Base-by-base conservation (phyloP, 1,139 yeast genomes). In the Candida pseudoviswanathii region DNA sequence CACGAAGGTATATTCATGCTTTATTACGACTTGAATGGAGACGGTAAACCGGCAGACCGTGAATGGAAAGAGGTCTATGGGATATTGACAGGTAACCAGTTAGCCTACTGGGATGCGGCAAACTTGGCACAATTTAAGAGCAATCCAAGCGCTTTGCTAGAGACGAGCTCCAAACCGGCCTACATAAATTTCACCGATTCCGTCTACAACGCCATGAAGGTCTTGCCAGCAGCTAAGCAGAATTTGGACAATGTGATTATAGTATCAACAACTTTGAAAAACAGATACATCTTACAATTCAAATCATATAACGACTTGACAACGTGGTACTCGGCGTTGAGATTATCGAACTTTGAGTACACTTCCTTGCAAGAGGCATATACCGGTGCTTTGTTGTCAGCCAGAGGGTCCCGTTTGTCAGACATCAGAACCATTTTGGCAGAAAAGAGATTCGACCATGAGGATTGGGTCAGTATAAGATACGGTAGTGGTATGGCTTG, bases 401-500 rank as follows among this genome's bases (percentile, higher is more conserved):
- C 97, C 25, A 79, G 96, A 63, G 99, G 98, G 21, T 80, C 96
- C 4, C 72, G 89, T 53, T 74, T 94, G 54, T 86, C 94, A 47
- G 98, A 95, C 63, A 91, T 94, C 53, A 80, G 89, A 51, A 87
- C 95, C 7, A 78, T 94, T 38, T 74, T 94, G 52, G 86, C 96
- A 1, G 96, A 89, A 58, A 87, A 94, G 30, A 82, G 94, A 60
- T 89, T 85, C 63, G 84, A 82, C 53, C 96, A 90, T 62, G 97
- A 90, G 66, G 97, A 92, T 62, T 92, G 97, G 97, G 91, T 89
- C 36, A 82, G 92, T 66, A 96, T 94, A 26, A 77, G 98, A 56
- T 92, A 92, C 66, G 98, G 98, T 11, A 82, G 95, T 16, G 99
- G 99, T 33, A 90, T 90, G 96, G 97, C 97, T 1, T 94, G 98